These are phyloP conservation scores for Stachybotrys echinatus DNA, from an alignment of 2,329 filamentous ascomycete genomes.

Conservation along the genomic window DNA sequence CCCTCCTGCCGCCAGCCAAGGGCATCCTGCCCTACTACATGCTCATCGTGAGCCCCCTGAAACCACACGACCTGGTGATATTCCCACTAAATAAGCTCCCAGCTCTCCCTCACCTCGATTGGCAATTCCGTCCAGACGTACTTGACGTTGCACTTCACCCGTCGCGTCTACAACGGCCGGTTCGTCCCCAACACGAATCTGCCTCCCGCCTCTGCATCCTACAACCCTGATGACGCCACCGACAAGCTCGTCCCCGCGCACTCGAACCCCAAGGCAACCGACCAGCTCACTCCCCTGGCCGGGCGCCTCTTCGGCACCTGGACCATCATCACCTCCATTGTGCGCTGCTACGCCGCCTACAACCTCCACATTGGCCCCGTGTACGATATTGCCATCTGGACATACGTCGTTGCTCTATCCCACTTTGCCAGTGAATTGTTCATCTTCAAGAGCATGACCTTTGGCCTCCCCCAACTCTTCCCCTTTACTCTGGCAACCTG, in stretches of 20 bases:
- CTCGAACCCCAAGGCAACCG: conserved; percentile 39
- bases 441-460: conserved; percentile 69
- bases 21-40: conserved; percentile 56
- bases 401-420: conserved; percentile 69
- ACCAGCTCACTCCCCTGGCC: conserved; percentile 68
- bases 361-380: conserved; percentile 66
- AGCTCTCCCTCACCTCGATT: conserved; percentile 80
- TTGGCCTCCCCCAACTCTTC: conserved; percentile 51
- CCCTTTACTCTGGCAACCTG: conserved; percentile 47
- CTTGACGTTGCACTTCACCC: conserved; percentile 71
- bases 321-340: conserved; percentile 72
- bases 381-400: conserved; percentile 78
- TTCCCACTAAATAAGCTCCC: not conserved
- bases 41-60: conserved; percentile 39
- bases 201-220: conserved; percentile 30
- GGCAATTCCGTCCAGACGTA: conserved; percentile 86
- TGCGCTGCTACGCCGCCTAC: conserved; percentile 81
- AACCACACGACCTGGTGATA: not conserved
- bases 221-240: conserved; percentile 47
- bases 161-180: conserved; percentile 75
- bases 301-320: conserved; percentile 83
- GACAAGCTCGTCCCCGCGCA: conserved; percentile 43
- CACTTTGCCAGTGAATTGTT: conserved; percentile 82
- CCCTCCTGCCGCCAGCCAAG: conserved; percentile 42
- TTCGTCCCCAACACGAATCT: conserved; percentile 48